Conservation (phyloP, 306 rosid species). For the Cucurbita argyrosperma region DNA sequence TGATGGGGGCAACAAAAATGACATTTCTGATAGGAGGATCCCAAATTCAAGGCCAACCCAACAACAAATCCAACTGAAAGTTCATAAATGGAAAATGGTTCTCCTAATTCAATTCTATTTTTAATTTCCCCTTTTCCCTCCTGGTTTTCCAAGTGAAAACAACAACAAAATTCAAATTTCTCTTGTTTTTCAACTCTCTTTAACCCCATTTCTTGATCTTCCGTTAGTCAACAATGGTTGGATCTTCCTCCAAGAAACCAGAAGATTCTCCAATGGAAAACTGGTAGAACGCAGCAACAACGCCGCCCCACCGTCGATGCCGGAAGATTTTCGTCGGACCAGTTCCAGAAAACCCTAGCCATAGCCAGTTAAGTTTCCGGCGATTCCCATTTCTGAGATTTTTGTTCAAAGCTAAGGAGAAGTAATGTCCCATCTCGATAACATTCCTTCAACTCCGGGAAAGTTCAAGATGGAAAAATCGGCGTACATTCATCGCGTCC, state of each 20-base stretch:
- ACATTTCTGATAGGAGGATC: neutral
- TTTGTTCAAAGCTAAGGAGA: slow-evolving; percentile 13
- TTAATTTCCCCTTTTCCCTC: neutral
- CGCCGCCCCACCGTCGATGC: slow-evolving; percentile 11
- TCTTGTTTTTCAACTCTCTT: neutral
- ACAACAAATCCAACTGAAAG: slow-evolving; percentile 19
- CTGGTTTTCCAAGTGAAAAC: neutral
- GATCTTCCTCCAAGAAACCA: slow-evolving; percentile 47
- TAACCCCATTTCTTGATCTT: slow-evolving; percentile 4
- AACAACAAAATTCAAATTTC: neutral
- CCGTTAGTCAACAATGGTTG: slow-evolving; percentile 10
- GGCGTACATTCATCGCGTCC: slow-evolving; percentile 46
- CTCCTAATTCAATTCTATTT: neutral
- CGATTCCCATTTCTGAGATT: neutral
- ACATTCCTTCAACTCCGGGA: slow-evolving; percentile 82
- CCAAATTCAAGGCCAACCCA: slow-evolving; percentile 22
- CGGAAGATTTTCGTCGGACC: neutral
- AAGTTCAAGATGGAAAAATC: slow-evolving; percentile 88
- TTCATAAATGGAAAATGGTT: slow-evolving; percentile 5
- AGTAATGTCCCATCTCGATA: slow-evolving; percentile 48
- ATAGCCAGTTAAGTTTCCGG: neutral
- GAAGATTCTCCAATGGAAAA: slow-evolving; percentile 40
- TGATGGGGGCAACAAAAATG: neutral
- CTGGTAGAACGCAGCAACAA: slow-evolving; percentile 4
- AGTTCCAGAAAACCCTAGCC: slow-evolving; percentile 4